Percentiles rank a stretch among this genome's conserved stretches.
phyloP scores from a whole-genome alignment of 140 eudicot genomes.

The Flaveria floridana region DNA sequence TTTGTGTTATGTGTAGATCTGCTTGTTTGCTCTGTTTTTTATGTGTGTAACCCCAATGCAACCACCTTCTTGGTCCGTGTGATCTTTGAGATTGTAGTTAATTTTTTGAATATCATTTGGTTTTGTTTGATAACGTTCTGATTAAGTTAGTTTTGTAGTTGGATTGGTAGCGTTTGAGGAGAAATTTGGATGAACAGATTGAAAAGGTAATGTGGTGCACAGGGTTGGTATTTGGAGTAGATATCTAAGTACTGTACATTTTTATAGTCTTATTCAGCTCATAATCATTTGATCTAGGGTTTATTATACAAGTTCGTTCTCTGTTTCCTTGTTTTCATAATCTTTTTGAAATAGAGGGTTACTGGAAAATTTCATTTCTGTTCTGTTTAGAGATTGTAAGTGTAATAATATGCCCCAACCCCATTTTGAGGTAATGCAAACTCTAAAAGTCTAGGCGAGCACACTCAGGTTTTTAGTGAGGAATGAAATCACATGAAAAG shows the following conservation, averaged over 20 bases:
- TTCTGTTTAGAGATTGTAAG: neutral
- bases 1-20: neutral
- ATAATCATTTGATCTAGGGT: constrained; percentile 24
- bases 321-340: neutral
- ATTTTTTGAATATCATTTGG: neutral
- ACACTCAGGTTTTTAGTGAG: neutral
- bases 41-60: neutral
- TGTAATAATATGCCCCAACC: no score
- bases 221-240: neutral
- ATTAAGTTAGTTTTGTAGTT: neutral
- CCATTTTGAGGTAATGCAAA: neutral
- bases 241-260: neutral
- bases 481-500: constrained; percentile 1
- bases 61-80: neutral
- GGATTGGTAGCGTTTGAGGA: constrained; percentile 9
- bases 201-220: neutral
- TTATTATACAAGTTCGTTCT: neutral
- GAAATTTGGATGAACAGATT: neutral
- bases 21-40: neutral
- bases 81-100: neutral
- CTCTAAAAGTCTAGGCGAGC: neutral
- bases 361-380: neutral
- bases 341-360: neutral
- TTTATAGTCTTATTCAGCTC: neutral
- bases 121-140: neutral